A percentile compares a stretch with the other conserved stretches of the same genome.
These are phyloP conservation scores for Populus euphratica DNA, from an alignment of 345 rosid genomes.

Conservation along the genomic window DNA sequence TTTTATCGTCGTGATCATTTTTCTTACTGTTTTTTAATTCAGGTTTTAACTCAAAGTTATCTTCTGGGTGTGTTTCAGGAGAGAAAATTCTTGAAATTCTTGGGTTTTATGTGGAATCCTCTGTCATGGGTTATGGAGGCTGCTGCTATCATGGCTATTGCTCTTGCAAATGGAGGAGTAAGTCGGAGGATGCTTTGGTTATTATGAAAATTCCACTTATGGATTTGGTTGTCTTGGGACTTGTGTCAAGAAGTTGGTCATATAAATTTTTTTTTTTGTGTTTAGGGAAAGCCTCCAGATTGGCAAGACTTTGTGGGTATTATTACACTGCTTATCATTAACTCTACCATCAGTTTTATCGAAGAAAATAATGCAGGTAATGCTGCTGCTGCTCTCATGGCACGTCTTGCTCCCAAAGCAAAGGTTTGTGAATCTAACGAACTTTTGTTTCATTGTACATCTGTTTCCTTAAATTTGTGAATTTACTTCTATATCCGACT, in stretches of 20 bases:
- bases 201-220: neutral
- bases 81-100: constrained; percentile 78
- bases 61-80: constrained; percentile 47
- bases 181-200: constrained; percentile 23
- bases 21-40: neutral
- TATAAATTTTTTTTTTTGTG: neutral
- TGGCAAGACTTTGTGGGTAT: constrained; percentile 99
- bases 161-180: constrained; percentile 99
- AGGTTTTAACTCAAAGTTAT: neutral
- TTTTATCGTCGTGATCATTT: neutral
- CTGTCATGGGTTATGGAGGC: constrained; percentile 99
- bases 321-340: constrained; percentile 76
- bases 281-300: constrained; percentile 91
- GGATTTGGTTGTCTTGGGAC: neutral
- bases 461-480: neutral
- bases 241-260: neutral
- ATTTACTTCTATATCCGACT: neutral
- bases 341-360: constrained; percentile 94
- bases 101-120: constrained; percentile 99
- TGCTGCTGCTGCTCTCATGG: constrained; percentile 99
- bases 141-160: constrained; percentile 98
- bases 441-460: neutral
- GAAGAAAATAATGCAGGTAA: constrained; percentile 98
- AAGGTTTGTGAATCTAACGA: constrained; percentile 48
- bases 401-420: constrained; percentile 90